These are phyloP conservation scores for Dactylis glomerata DNA, from an alignment of 176 grass and related monocot genomes.

Conservation along the genomic window DNA sequence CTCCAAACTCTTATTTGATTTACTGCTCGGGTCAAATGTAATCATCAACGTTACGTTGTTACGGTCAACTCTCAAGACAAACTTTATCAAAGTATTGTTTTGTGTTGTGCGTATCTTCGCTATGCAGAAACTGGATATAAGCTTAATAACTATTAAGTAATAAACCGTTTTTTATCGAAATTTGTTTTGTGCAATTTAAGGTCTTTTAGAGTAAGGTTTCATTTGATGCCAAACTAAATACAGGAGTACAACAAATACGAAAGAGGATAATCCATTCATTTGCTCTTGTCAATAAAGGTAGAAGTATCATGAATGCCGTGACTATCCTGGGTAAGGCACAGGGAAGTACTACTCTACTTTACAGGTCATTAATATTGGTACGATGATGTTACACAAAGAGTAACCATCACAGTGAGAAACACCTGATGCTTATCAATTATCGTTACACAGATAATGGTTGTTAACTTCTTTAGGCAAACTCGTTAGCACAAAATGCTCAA, in stretches of 20 bases:
- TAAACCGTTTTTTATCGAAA: too few relatives aligned
- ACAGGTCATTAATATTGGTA: background rate
- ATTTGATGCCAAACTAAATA: background rate
- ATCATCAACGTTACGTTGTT: background rate
- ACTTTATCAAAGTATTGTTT: background rate
- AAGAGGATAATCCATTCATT: background rate
- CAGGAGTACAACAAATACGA: background rate
- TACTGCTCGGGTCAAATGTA: background rate
- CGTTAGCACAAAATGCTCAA: background rate
- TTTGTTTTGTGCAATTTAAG: too few relatives aligned
- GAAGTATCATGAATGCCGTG: slow-evolving; percentile 14
- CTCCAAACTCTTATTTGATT: slow-evolving; percentile 4
- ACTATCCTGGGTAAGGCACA: background rate
- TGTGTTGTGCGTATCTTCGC: too few relatives aligned
- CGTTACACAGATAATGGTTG: background rate
- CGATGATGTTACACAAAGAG: background rate
- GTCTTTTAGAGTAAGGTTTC: background rate
- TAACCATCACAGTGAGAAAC: background rate
- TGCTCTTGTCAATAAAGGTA: background rate
- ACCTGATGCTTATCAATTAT: background rate
- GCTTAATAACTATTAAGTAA: too few relatives aligned
- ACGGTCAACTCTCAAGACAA: background rate
- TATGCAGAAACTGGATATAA: too few relatives aligned
- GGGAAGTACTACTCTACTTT: background rate
- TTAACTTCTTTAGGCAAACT: background rate